Evolutionary conservation across 768 basidiomycete species (phyloP).

Genomic region (Scleroderma bovista): DNA sequence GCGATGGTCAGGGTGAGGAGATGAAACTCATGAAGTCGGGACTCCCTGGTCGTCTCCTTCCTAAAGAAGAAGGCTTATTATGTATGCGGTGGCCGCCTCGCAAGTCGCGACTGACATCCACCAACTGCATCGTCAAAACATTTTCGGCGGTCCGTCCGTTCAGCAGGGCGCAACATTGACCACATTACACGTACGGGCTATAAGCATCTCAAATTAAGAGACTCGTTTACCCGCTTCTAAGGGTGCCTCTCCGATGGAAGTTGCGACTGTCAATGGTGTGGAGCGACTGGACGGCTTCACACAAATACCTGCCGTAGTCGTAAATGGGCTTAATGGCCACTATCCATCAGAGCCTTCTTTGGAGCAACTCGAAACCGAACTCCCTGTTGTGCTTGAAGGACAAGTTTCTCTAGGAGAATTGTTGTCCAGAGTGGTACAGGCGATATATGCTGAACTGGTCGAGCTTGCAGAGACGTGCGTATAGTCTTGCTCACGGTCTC

Average conservation of each 20-base stretch:
- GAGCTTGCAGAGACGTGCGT: conserved; percentile 85
- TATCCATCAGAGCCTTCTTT: conserved; percentile 35
- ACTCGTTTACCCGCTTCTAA: not conserved
- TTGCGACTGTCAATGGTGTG: not conserved
- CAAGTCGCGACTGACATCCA: not conserved
- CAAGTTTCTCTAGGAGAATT: conserved; percentile 71
- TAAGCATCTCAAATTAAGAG: not conserved
- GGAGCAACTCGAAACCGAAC: conserved; percentile 65
- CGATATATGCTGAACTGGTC: conserved; percentile 76
- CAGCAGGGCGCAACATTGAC: not conserved
- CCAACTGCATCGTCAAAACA: not conserved
- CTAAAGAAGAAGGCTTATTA: not conserved
- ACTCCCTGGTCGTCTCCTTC: not conserved
- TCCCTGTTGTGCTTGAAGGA: conserved; percentile 67
- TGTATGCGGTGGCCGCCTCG: not conserved
- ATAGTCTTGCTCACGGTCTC: not conserved
- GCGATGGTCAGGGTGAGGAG: too few species aligned
- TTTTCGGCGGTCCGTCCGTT: not conserved
- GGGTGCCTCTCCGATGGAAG: not conserved
- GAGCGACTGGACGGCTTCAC: not conserved
- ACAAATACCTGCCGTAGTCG: not conserved
- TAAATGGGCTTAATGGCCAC: conserved; percentile 26
- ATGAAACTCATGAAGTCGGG: too few species aligned
- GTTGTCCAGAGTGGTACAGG: conserved; percentile 69
- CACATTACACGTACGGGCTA: not conserved